Conservation (phyloP, 164 flowering plant genomes). For the Kalanchoe fedtschenkoi region DNA sequence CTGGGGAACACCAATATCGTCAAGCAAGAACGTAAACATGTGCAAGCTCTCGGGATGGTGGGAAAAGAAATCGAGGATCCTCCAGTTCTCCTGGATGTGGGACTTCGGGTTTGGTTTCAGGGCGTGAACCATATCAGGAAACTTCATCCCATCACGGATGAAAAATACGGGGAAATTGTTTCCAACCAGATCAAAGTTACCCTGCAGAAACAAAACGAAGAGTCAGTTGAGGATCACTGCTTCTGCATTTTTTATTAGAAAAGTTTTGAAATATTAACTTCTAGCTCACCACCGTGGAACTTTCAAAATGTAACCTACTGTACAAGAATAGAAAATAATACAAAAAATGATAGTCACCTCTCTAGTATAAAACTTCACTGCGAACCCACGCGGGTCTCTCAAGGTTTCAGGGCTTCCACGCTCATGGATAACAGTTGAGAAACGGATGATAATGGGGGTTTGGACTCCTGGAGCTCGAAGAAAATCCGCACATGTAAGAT, state of each 20-base stretch:
- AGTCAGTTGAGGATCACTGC: neutral
- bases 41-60: slow-evolving; percentile 92
- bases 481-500: slow-evolving; percentile 92
- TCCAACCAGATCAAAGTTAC: slow-evolving; percentile 76
- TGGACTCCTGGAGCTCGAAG: slow-evolving; percentile 98
- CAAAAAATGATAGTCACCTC: slow-evolving; percentile 39
- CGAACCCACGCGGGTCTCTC: slow-evolving; percentile 89
- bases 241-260: neutral
- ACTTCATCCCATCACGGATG: slow-evolving; percentile 74
- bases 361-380: slow-evolving; percentile 83
- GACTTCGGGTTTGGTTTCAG: slow-evolving; percentile 80
- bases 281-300: no score
- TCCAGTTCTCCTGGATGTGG: slow-evolving; percentile 81
- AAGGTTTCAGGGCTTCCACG: slow-evolving; percentile 99
- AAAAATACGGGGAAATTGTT: slow-evolving; percentile 83
- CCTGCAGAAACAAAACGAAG: slow-evolving; percentile 21
- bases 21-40: slow-evolving; percentile 83
- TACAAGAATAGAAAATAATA: neutral
- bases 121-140: slow-evolving; percentile 80
- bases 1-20: slow-evolving; percentile 83
- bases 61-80: slow-evolving; percentile 72
- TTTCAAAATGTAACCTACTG: neutral
- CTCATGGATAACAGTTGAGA: slow-evolving; percentile 92
- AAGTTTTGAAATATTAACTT: neutral
- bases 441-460: slow-evolving; percentile 86